A percentile compares a stretch with the other conserved stretches of the same genome.
These are phyloP conservation scores for Wickerhamiella allomyrinae DNA, from an alignment of 805 yeast genomes.

Conservation along the genomic window DNA sequence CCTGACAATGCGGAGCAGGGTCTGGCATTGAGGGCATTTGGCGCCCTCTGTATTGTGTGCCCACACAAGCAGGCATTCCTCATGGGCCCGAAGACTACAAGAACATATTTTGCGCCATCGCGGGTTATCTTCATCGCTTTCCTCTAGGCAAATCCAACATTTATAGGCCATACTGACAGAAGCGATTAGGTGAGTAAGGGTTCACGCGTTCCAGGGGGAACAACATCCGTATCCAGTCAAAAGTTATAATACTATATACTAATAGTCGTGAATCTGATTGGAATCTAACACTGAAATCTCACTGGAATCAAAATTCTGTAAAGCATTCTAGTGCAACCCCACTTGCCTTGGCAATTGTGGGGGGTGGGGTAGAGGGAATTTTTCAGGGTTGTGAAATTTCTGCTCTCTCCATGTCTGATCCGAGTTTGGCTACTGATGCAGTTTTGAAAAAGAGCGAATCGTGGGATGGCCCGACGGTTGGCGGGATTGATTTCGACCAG, in stretches of 20 bases:
- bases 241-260: too few species aligned
- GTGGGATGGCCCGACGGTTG: conserved; percentile 58
- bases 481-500: conserved; percentile 80
- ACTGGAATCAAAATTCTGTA: too few species aligned
- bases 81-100: conserved; percentile 34
- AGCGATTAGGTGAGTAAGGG: not conserved
- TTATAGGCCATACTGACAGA: not conserved
- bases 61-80: conserved; percentile 33
- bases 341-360: too few species aligned
- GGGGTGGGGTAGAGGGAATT: too few species aligned
- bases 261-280: too few species aligned
- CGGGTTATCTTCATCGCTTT: conserved; percentile 12
- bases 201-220: not conserved
- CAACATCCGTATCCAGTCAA: too few species aligned
- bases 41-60: conserved; percentile 21
- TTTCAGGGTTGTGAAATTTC: too few species aligned
- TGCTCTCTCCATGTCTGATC: conserved; percentile 26
- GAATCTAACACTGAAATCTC: too few species aligned
- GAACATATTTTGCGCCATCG: conserved; percentile 32
- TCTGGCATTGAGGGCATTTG: conserved; percentile 24
- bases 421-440: conserved; percentile 76
- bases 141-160: conserved; percentile 9
- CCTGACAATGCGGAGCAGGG: conserved; percentile 13
- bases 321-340: too few species aligned
- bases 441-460: conserved; percentile 78